Percentiles rank a stretch among this genome's conserved stretches.
These are phyloP conservation scores for Polygonum maritimum DNA, from an alignment of 148 eudicot species.

Conservation along the genomic window DNA sequence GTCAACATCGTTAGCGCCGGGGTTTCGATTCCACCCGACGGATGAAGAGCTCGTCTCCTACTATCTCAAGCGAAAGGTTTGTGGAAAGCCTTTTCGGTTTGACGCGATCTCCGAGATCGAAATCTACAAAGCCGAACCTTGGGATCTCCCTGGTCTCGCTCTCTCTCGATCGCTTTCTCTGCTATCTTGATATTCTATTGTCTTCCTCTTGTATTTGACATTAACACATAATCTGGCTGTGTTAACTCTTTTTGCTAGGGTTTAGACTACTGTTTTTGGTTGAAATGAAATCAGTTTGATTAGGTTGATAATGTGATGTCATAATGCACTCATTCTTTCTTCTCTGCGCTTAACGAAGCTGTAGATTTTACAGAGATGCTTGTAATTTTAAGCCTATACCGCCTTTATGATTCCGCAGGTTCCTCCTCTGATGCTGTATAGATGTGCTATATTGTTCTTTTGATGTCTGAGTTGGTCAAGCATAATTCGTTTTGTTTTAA, in stretches of 20 bases:
- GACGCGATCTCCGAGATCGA: conserved; percentile 18
- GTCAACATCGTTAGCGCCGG: conserved; percentile 15
- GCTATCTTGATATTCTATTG: not conserved
- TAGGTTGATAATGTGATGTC: not conserved
- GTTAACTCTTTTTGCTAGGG: not conserved
- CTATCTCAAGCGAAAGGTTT: conserved; percentile 15
- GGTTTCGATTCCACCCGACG: conserved; percentile 17
- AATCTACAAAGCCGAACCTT: conserved; percentile 14
- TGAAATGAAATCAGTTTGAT: not conserved
- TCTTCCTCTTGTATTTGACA: not conserved
- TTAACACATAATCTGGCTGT: not conserved
- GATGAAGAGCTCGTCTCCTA: conserved; percentile 18
- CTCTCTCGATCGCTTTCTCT: conserved; percentile 10
- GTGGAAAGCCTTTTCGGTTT: conserved; percentile 15
- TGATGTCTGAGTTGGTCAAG: not conserved
- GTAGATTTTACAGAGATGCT: not conserved
- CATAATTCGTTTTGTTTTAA: not conserved
- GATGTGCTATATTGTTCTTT: not conserved
- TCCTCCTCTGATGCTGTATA: not conserved
- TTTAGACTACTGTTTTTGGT: not conserved
- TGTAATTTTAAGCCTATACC: not conserved
- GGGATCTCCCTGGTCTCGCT: conserved; percentile 17
- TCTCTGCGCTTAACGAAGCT: not conserved
- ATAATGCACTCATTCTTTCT: not conserved
- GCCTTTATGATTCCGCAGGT: not conserved